A percentile compares a stretch with the other conserved stretches of the same genome.
Evolutionary conservation across 495 filamentous ascomycete genomes (phyloP).

Genomic region (Penicillium canariense): DNA sequence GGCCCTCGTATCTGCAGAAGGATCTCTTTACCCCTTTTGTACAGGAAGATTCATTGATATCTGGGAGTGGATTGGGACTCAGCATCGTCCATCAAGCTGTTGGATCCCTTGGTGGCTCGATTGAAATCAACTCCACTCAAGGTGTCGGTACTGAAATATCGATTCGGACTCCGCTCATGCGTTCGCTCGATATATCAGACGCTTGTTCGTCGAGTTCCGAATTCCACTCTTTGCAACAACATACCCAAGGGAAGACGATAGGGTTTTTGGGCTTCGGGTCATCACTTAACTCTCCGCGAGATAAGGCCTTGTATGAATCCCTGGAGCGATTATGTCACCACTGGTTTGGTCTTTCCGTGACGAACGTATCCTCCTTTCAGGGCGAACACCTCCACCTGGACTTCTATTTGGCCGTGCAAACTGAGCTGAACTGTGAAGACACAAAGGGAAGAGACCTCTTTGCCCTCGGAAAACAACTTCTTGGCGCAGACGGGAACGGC

Average conservation of each 20-base stretch:
- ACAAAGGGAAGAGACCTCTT: conserved; percentile 11
- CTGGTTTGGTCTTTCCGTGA: conserved; percentile 22
- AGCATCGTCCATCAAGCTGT: conserved; percentile 41
- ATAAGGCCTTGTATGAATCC: conserved; percentile 16
- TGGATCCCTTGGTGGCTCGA: conserved; percentile 24
- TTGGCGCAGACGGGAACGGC: background rate
- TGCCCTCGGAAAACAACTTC: conserved; percentile 2
- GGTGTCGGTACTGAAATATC: conserved; percentile 53
- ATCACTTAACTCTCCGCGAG: conserved; percentile 14
- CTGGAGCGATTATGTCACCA: conserved; percentile 23
- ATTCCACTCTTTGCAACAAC: background rate
- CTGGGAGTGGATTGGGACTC: conserved; percentile 69
- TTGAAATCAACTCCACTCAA: conserved; percentile 27
- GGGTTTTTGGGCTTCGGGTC: conserved; percentile 28
- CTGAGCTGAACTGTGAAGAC: conserved; percentile 22
- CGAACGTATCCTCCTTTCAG: conserved; percentile 7
- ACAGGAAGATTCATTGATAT: conserved; percentile 62
- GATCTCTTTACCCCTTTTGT: conserved; percentile 66
- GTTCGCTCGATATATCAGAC: too few relatives aligned
- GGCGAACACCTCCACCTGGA: conserved; percentile 10
- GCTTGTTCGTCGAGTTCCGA: too few relatives aligned
- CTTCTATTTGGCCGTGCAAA: conserved; percentile 27
- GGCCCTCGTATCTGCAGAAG: conserved; percentile 50
- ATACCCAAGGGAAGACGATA: conserved; percentile 16
- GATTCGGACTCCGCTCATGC: conserved; percentile 39